phyloP scores from a whole-genome alignment of 164 flowering plant genomes.

The Aristolochia californica region DNA sequence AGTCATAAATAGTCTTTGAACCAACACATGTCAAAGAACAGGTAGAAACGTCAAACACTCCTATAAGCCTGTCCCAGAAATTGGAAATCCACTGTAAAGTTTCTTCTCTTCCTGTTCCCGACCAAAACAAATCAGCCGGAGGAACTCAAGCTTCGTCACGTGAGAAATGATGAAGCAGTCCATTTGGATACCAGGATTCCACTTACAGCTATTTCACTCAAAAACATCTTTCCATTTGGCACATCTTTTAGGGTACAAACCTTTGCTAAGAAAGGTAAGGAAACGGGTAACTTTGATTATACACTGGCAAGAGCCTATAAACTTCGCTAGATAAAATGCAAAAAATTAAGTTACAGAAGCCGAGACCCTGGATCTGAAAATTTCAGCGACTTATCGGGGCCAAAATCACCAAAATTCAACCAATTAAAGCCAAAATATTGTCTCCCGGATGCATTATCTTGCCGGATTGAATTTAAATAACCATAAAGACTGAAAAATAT shows the following conservation, averaged over 20 bases:
- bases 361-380: too few relatives aligned
- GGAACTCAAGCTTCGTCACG: slow-evolving; percentile 9
- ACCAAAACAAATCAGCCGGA: slow-evolving; percentile 15
- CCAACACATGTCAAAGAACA: slow-evolving; percentile 25
- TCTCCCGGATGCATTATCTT: too few relatives aligned
- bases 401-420: too few relatives aligned
- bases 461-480: too few relatives aligned
- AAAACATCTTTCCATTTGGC: not conserved
- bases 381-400: too few relatives aligned
- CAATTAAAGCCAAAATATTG: too few relatives aligned
- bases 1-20: slow-evolving; percentile 42
- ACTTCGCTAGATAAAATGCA: not conserved
- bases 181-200: slow-evolving; percentile 5
- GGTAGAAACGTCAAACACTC: not conserved
- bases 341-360: not conserved
- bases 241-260: not conserved
- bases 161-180: slow-evolving; percentile 4
- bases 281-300: not conserved
- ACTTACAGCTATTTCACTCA: not conserved
- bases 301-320: not conserved
- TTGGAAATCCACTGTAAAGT: slow-evolving; percentile 3
- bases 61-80: not conserved
- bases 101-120: slow-evolving; percentile 13
- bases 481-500: too few relatives aligned
- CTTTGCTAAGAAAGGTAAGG: not conserved